Evolutionary conservation across 345 rosid species (phyloP).

Genomic region (Cardiospermum halicacabum): DNA sequence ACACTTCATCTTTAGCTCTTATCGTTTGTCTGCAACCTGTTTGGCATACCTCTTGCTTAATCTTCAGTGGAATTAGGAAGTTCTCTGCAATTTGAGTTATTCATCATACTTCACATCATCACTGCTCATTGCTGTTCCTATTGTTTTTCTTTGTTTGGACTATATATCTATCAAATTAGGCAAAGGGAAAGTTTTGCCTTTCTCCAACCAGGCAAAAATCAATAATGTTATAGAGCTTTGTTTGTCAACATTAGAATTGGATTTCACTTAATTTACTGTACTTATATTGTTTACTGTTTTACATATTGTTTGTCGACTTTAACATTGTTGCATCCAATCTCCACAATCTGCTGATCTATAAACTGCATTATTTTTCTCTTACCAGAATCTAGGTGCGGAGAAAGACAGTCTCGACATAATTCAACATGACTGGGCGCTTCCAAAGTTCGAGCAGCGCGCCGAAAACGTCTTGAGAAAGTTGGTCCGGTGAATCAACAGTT

Average conservation of each 20-base stretch:
- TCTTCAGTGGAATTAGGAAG: neutral
- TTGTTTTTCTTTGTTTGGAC: neutral
- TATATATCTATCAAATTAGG: neutral
- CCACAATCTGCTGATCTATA: neutral
- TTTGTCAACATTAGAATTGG: neutral
- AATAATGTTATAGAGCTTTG: neutral
- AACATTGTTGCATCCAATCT: neutral
- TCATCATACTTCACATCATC: constrained; percentile 13
- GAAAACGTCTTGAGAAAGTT: constrained; percentile 79
- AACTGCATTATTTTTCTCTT: neutral
- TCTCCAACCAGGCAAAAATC: neutral
- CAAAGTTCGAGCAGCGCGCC: constrained; percentile 87
- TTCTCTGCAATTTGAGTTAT: constrained; percentile 7
- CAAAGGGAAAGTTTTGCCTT: neutral
- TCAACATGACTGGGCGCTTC: constrained; percentile 81
- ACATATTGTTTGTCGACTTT: neutral
- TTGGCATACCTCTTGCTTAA: neutral
- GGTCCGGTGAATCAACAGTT: constrained; percentile 32
- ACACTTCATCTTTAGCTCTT: neutral
- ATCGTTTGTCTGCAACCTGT: neutral
- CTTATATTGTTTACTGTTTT: neutral
- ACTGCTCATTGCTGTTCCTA: neutral
- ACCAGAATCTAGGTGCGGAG: constrained; percentile 83
- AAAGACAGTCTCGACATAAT: constrained; percentile 71
- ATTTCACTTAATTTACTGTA: neutral